Percentiles rank a stretch among this genome's conserved stretches.
Conservation (phyloP, 805 yeast species). For the Suhomyces faveliae region DNA sequence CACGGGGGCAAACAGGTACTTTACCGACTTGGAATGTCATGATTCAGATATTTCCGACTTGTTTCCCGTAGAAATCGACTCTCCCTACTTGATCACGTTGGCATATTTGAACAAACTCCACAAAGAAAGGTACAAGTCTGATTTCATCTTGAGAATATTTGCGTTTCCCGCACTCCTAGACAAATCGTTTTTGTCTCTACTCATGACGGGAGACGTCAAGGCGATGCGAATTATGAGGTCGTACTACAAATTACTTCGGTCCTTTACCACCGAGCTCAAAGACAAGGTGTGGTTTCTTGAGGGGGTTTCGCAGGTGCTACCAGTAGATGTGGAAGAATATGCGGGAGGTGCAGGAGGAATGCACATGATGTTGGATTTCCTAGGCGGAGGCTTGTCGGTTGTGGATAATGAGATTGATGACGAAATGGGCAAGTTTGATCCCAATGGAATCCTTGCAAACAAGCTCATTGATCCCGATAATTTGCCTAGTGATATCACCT, state of each 20-base stretch:
- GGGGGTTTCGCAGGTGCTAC: slow-evolving; percentile 84
- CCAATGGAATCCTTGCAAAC: slow-evolving; percentile 42
- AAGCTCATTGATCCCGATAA: slow-evolving; percentile 54
- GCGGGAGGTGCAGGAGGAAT: slow-evolving; percentile 85
- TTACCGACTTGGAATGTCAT: slow-evolving; percentile 71
- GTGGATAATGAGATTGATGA: slow-evolving; percentile 40
- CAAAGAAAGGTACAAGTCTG: slow-evolving; percentile 78
- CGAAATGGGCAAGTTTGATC: slow-evolving; percentile 42
- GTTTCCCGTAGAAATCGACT: slow-evolving; percentile 78
- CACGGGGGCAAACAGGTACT: slow-evolving; percentile 30
- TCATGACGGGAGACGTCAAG: slow-evolving; percentile 80
- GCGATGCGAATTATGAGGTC: slow-evolving; percentile 92
- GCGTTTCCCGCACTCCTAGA: slow-evolving; percentile 93
- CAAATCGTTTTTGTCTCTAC: slow-evolving; percentile 67
- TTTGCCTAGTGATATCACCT: slow-evolving; percentile 54
- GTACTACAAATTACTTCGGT: slow-evolving; percentile 76
- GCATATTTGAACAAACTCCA: slow-evolving; percentile 83
- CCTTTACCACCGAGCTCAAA: slow-evolving; percentile 82
- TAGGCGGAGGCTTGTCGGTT: slow-evolving; percentile 62
- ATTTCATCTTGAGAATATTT: slow-evolving; percentile 81
- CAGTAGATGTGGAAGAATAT: slow-evolving; percentile 88
- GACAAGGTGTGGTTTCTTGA: slow-evolving; percentile 92
- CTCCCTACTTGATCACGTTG: slow-evolving; percentile 84
- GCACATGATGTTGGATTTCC: slow-evolving; percentile 87
- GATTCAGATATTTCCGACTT: slow-evolving; percentile 82